Evolutionary conservation across 345 rosid species (phyloP), one percentile per base, ranked within the genome.

Genomic region (Citrus australasica): DNA sequence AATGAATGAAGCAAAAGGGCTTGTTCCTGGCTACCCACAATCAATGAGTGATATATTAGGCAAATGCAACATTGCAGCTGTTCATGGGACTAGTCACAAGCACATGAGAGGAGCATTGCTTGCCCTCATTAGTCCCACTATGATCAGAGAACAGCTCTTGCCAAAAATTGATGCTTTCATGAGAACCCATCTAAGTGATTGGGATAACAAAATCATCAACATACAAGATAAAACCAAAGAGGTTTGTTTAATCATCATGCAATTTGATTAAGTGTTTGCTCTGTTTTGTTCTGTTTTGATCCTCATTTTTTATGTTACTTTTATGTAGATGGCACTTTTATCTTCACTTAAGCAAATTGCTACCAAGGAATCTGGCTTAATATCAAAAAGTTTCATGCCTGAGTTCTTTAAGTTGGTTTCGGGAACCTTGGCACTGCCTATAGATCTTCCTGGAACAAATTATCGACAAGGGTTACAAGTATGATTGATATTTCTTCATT

Each of bases 41-140:
- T 94, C 99, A 55, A 95, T 96, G 99, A 83, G 92, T 8, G 99
- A 96, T 62, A 94, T 96, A 66, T 86, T 96, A 32, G 98, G 99
- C 22, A 91, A 90, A 84, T 85, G 92, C 84, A 96, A 96, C 89
- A 94, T 96, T 66, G 97, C 98, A 8, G 99, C 99, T 3, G 98
- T 96, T 79, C 94, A 94, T 77, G 99, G 99, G 76, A 80, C 95
- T 9, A 82, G 89, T 62, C 99, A 96, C 78, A 88, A 88, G 83
- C 83, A 85, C 79, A 92, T 94, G 98, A 96, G 98, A 87, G 92
- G 98, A 13, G 93, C 99, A 6, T 83, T 94, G 77, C 87, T 92
- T 33, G 81, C 91, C 42, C 86, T 94, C 37, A 88, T 96, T 69
- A 85, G 90, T 87, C 95, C 97, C 55, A 51, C 90, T 64, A 88